Evolutionary conservation across 306 rosid species (phyloP), one percentile per base, ranked within the genome.

Genomic region (Quercus ilex): DNA sequence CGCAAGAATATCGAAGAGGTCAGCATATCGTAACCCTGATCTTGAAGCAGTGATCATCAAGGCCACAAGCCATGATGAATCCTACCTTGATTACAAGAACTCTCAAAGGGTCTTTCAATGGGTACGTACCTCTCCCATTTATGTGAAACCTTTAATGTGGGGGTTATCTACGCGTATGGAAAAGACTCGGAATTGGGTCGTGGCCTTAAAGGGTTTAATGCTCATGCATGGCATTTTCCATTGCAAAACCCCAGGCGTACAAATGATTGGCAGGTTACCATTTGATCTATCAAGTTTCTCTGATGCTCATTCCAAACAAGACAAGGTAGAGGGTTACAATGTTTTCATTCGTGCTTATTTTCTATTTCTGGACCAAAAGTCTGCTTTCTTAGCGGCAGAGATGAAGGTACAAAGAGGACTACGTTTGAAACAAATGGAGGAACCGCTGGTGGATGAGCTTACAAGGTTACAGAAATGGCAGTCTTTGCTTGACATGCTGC

Each of bases 131-230:
- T 92, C 97, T 1, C 95, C 97, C 1, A 38, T 89, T 14, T 88
- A 85, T 74, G 68, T 90, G 5, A 89, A 79, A 52, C 97, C 97
- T 26, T 71, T 95, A 0, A 4, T 90, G 0, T 87, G 87, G 87
- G 77, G 87, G 1, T 75, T 92, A 4, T 76, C 97, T 0, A 46
- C 59, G 1, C 83, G 98, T 1, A 87, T 95, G 92, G 86, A 84
- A 1, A 92, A 90, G 72, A 95, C 99, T 4, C 78, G 74, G 1
- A 78, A 83, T 12, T 95, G 99, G 99, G 82, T 82, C 1, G 97
- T 95, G 5, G 97, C 97, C 0, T 85, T 95, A 1, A 95, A 95
- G 69, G 99, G 99, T 3, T 77, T 95, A 55, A 95, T 95, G 91
- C 95, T 95, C 52, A 87, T 95, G 46, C 99, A 95, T 64, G 97